A percentile compares a stretch with the other conserved stretches of the same genome.
phyloP scores from a whole-genome alignment of 75 land plant genomes.

The Adiantum capillusveneris region DNA sequence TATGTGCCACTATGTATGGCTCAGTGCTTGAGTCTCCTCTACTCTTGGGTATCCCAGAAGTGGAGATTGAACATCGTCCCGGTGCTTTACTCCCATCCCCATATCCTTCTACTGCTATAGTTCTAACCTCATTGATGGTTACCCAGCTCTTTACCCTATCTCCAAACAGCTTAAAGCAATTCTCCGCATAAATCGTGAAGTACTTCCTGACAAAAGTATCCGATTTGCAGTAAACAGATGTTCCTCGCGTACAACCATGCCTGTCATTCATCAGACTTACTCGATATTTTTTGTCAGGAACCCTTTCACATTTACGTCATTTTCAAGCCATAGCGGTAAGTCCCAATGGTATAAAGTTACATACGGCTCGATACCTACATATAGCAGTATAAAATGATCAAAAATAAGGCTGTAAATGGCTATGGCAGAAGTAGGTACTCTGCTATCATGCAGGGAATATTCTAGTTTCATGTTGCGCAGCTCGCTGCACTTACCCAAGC shows the following conservation, averaged over 20 bases:
- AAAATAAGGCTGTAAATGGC: too few relatives aligned
- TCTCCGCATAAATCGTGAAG: constrained; percentile 40
- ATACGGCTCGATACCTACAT: constrained; percentile 29
- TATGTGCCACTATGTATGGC: constrained; percentile 19
- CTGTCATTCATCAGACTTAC: neutral
- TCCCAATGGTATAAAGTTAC: constrained; percentile 35
- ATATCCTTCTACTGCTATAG: neutral
- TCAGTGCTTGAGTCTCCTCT: constrained; percentile 6
- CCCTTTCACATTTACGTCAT: constrained; percentile 15
- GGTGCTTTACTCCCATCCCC: constrained; percentile 13
- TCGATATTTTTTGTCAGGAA: constrained; percentile 9
- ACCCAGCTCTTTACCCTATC: constrained; percentile 60
- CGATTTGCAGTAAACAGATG: neutral
- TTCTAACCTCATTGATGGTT: constrained; percentile 31
- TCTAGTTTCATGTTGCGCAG: too few relatives aligned
- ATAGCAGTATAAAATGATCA: too few relatives aligned
- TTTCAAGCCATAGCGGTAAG: constrained; percentile 29
- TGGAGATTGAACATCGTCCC: constrained; percentile 1
- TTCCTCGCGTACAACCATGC: neutral
- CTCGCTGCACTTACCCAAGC: too few relatives aligned
- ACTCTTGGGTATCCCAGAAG: neutral
- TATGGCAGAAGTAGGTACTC: too few relatives aligned
- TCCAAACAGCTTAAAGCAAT: constrained; percentile 49
- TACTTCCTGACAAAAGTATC: constrained; percentile 26
- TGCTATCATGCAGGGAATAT: too few relatives aligned